Conservation (phyloP, 1,139 yeast genomes). For the Sugiyamaella pinicola region DNA sequence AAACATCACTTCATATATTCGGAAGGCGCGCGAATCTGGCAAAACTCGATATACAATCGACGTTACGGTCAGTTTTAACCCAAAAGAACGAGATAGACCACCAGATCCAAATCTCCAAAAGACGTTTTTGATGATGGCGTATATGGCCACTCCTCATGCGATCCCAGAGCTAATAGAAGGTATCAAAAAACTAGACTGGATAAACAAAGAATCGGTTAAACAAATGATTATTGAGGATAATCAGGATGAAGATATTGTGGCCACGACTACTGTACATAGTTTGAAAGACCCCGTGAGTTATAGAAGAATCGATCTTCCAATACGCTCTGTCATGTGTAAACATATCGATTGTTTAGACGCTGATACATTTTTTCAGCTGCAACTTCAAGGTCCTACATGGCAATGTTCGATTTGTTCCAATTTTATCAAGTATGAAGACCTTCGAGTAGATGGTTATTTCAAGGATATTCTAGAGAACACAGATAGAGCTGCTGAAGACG, state of each 20-base stretch:
- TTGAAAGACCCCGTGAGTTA: constrained; percentile 46
- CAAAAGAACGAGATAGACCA: constrained; percentile 19
- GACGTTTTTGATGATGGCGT: constrained; percentile 38
- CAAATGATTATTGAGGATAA: constrained; percentile 33
- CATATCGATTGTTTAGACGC: constrained; percentile 50
- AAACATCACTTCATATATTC: constrained; percentile 38
- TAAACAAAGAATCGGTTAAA: constrained; percentile 38
- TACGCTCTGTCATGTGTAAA: constrained; percentile 43
- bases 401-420: constrained; percentile 47
- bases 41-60: constrained; percentile 32
- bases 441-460: constrained; percentile 46
- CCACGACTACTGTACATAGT: constrained; percentile 41
- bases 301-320: constrained; percentile 43
- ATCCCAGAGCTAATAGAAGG: constrained; percentile 35
- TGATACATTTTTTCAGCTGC: constrained; percentile 43
- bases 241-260: constrained; percentile 46
- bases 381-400: constrained; percentile 50
- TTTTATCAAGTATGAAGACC: constrained; percentile 37
- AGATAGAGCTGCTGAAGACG: constrained; percentile 36
- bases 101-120: constrained; percentile 11
- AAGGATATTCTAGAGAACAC: constrained; percentile 40
- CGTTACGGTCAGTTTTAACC: constrained; percentile 30
- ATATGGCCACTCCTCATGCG: constrained; percentile 33
- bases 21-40: constrained; percentile 12
- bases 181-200: constrained; percentile 36